These are phyloP conservation scores for Aeschynomene evenia DNA, from an alignment of 306 rosid species.

Conservation along the genomic window DNA sequence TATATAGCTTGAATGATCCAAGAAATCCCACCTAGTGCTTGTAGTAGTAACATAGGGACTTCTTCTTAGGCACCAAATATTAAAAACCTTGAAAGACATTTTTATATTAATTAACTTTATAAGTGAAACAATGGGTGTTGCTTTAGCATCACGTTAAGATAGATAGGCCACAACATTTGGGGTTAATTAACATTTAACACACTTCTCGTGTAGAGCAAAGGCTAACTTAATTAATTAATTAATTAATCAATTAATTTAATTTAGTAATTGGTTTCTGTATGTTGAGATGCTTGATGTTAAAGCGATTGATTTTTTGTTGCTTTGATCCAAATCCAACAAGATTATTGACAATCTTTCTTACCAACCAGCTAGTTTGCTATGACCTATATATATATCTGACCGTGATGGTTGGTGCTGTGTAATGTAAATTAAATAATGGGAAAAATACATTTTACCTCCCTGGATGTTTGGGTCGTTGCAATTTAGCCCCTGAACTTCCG, in stretches of 20 bases:
- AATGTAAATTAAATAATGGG: too few relatives aligned
- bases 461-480: too few relatives aligned
- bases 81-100: slow-evolving; percentile 1
- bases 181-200: slow-evolving; percentile 16
- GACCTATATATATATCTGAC: background rate
- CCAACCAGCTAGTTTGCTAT: slow-evolving; percentile 20
- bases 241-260: too few relatives aligned
- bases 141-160: slow-evolving; percentile 22
- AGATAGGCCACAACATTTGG: background rate
- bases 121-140: background rate
- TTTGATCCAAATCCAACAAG: background rate
- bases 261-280: background rate
- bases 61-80: background rate
- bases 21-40: slow-evolving; percentile 20
- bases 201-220: background rate
- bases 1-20: slow-evolving; percentile 33
- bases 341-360: slow-evolving; percentile 27
- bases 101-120: slow-evolving; percentile 2
- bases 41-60: background rate
- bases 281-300: slow-evolving; percentile 34
- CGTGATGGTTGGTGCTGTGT: slow-evolving; percentile 17
- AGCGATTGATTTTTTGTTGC: slow-evolving; percentile 26
- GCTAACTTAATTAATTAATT: background rate
- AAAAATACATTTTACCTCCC: too few relatives aligned
- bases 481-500: too few relatives aligned